Base-by-base conservation (phyloP, 805 yeast species). In the Saturnispora sanitii region DNA sequence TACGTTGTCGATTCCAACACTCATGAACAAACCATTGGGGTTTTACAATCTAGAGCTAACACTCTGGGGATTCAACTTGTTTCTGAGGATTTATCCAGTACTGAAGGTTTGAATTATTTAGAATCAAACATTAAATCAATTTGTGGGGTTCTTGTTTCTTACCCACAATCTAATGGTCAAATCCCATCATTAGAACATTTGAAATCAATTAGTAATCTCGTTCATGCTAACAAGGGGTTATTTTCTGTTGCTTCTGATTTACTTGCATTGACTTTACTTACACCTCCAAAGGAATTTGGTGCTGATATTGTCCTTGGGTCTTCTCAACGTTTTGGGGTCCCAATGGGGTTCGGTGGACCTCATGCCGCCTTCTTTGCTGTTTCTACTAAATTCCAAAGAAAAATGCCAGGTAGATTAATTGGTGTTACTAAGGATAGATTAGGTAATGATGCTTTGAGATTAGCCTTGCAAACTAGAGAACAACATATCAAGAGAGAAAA, bases 301-400 rank as follows among this genome's bases (percentile, higher is more conserved):
- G 97, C 97, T 33, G 98, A 92, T 59, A 82, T 92, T 38, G 96
- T 82, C 2, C 67, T 92, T 34, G 98, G 98, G 36, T 77, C 87
- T 7, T 73, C 96, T 4, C 98, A 92, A 69, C 73, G 98, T 61
- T 86, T 92, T 53, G 98, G 98, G 55, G 96, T 90, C 30, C 97
- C 98, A 41, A 75, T 90, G 67, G 98, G 97, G 6, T 92, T 78
- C 58, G 98, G 98, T 55, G 98, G 98, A 17, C 98, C 98, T 3
- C 98, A 92, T 61, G 97, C 98, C 35, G 98, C 95, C 1, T 92
- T 85, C 65, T 88, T 92, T 53, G 85, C 97, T 7, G 94, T 90
- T 31, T 71, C 76, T n/a, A 75, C 78, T 45, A 71, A 77, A 42
- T 70, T 82, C 51, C 84, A 85, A 57, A 77, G 98, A 58, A 92